phyloP scores from a whole-genome alignment of 805 yeast species.

The Priceomyces haplophilus region DNA sequence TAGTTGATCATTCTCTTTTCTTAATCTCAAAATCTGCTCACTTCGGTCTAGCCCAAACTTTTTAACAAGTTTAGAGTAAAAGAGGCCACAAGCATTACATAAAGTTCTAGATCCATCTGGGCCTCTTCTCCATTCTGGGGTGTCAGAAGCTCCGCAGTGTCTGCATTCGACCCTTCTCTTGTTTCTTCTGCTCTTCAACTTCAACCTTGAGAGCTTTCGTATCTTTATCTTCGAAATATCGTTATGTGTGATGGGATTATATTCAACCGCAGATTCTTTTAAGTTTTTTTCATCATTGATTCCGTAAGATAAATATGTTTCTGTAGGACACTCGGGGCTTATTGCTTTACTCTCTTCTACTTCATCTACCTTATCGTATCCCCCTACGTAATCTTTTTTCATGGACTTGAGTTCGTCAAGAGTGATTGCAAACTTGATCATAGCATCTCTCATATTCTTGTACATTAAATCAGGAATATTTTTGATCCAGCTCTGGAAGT shows the following conservation, averaged over 20 bases:
- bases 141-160: slow-evolving; percentile 52
- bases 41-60: slow-evolving; percentile 47
- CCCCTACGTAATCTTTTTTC: slow-evolving; percentile 1
- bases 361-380: neutral
- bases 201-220: neutral
- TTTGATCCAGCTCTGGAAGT: slow-evolving; percentile 9
- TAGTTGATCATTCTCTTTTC: slow-evolving; percentile 6
- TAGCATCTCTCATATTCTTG: slow-evolving; percentile 3
- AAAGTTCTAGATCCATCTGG: slow-evolving; percentile 73
- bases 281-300: too few species aligned
- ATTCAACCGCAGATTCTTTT: too few species aligned
- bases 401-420: slow-evolving; percentile 7
- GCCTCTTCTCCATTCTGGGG: slow-evolving; percentile 85
- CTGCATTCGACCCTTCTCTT: slow-evolving; percentile 5
- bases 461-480: slow-evolving; percentile 9
- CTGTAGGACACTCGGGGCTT: too few species aligned
- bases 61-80: slow-evolving; percentile 62
- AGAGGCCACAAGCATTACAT: slow-evolving; percentile 82
- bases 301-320: too few species aligned
- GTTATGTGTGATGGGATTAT: too few species aligned
- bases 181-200: neutral
- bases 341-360: neutral
- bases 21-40: slow-evolving; percentile 28
- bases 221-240: neutral
- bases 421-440: slow-evolving; percentile 2